Evolutionary conservation across 1,284 basidiomycete genomes (phyloP).

Genomic region (Uromyces viciae-fabae): DNA sequence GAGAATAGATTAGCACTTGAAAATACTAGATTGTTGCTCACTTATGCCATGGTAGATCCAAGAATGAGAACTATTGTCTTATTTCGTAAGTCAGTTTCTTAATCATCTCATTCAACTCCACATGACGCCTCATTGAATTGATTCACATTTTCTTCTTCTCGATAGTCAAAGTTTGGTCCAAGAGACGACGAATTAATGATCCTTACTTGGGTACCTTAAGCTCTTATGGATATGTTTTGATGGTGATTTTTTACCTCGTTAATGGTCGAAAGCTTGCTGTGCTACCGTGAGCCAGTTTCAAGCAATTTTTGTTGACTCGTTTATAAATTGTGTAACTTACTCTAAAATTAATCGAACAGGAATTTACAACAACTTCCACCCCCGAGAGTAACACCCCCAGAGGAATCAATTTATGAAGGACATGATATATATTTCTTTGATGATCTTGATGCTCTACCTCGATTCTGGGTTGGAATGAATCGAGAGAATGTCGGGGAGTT

Average conservation of each 20-base stretch:
- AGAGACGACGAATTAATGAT: constrained; percentile 95
- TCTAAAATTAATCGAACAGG: constrained; percentile 27
- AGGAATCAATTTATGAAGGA: constrained; percentile 76
- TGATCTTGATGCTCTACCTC: constrained; percentile 83
- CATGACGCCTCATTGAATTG: background rate
- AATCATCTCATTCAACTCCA: too few species aligned
- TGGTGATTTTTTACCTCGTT: constrained; percentile 94
- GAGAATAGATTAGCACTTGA: constrained; percentile 94
- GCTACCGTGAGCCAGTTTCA: constrained; percentile 66
- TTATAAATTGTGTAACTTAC: too few species aligned
- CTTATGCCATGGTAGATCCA: constrained; percentile 95
- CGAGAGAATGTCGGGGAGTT: constrained; percentile 88
- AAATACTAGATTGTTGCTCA: constrained; percentile 91
- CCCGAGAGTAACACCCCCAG: constrained; percentile 54
- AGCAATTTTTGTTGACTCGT: constrained; percentile 80
- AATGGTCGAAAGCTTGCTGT: constrained; percentile 95
- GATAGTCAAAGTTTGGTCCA: constrained; percentile 96
- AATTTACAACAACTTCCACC: constrained; percentile 56
- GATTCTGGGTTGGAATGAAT: constrained; percentile 90
- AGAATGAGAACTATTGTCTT: constrained; percentile 89
- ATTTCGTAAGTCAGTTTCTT: constrained; percentile 67
- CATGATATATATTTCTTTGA: constrained; percentile 78
- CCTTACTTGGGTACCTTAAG: constrained; percentile 94
- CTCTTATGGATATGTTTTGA: constrained; percentile 94
- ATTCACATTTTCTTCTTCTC: background rate